Percentiles rank a stretch among this genome's conserved stretches.
These are phyloP conservation scores for Anisogramma anomala DNA, from an alignment of 2,329 filamentous ascomycete species.

Conservation along the genomic window DNA sequence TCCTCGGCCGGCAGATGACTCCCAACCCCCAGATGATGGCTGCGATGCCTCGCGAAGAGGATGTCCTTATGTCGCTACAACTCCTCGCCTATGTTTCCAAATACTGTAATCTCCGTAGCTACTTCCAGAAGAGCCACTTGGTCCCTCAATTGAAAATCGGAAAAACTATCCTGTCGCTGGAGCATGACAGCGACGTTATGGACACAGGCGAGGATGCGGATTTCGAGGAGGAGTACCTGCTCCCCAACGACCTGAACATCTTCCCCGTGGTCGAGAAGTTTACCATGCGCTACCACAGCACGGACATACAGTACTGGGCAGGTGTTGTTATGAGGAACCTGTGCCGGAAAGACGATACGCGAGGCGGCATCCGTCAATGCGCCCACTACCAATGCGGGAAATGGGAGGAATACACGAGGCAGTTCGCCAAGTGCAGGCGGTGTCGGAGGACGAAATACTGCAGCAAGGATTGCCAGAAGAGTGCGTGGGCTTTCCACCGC, in stretches of 20 bases:
- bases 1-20: conserved; percentile 60
- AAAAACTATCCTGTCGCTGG: conserved; percentile 68
- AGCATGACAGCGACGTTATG: conserved; percentile 48
- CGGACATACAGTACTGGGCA: conserved; percentile 99
- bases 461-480: conserved; percentile 99
- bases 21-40: conserved; percentile 66
- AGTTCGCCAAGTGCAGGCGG: conserved; percentile 95
- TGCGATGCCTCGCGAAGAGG: conserved; percentile 91
- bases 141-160: conserved; percentile 87
- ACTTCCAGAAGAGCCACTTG: conserved; percentile 90
- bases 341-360: conserved; percentile 91
- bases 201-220: conserved; percentile 41
- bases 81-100: conserved; percentile 96
- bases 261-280: conserved; percentile 98
- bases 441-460: conserved; percentile 97
- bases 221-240: conserved; percentile 74
- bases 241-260: conserved; percentile 94
- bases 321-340: conserved; percentile 98
- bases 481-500: conserved; percentile 93
- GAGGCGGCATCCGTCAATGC: conserved; percentile 90
- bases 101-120: conserved; percentile 90
- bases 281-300: conserved; percentile 85
- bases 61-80: conserved; percentile 95
- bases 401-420: conserved; percentile 92
- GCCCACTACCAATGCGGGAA: conserved; percentile 97